A percentile compares a stretch with the other conserved stretches of the same genome.
phyloP scores from a whole-genome alignment of 805 yeast genomes.

The Diddensiella transvaalensis region DNA sequence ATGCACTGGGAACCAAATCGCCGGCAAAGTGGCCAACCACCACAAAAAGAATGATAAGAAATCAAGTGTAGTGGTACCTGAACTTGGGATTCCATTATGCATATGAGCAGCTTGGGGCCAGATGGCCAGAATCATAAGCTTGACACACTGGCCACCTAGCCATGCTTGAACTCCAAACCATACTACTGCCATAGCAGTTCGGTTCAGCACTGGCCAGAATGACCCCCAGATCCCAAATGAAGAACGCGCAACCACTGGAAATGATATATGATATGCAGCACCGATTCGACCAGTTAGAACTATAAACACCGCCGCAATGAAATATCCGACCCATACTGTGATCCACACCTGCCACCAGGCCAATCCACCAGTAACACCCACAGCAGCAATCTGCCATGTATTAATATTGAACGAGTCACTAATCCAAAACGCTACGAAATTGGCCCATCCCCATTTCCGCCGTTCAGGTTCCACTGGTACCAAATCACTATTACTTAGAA shows the following conservation, averaged over 20 bases:
- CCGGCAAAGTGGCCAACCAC: constrained; percentile 78
- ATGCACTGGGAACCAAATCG: constrained; percentile 79
- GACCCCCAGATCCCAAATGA: constrained; percentile 87
- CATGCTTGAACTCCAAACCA: constrained; percentile 89
- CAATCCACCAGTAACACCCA: constrained; percentile 73
- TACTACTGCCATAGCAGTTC: constrained; percentile 81
- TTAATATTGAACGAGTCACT: constrained; percentile 88
- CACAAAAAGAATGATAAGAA: constrained; percentile 76
- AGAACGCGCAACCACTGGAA: constrained; percentile 78
- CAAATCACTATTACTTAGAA: constrained; percentile 69
- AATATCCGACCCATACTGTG: constrained; percentile 82
- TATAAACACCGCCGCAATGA: constrained; percentile 65
- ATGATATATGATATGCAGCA: constrained; percentile 72
- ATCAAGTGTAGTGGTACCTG: constrained; percentile 66
- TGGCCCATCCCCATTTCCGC: constrained; percentile 83
- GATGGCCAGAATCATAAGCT: constrained; percentile 70
- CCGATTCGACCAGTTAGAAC: constrained; percentile 75
- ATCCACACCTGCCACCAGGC: constrained; percentile 93
- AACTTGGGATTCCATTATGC: constrained; percentile 49
- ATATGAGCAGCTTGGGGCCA: constrained; percentile 46
- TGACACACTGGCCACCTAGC: constrained; percentile 80
- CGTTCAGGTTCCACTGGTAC: constrained; percentile 72
- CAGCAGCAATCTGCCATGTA: constrained; percentile 88
- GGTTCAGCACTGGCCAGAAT: constrained; percentile 81
- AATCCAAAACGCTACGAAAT: constrained; percentile 77